phyloP scores from a whole-genome alignment of 202 grass and related monocot genomes.

The Brachypodium distachyon region DNA sequence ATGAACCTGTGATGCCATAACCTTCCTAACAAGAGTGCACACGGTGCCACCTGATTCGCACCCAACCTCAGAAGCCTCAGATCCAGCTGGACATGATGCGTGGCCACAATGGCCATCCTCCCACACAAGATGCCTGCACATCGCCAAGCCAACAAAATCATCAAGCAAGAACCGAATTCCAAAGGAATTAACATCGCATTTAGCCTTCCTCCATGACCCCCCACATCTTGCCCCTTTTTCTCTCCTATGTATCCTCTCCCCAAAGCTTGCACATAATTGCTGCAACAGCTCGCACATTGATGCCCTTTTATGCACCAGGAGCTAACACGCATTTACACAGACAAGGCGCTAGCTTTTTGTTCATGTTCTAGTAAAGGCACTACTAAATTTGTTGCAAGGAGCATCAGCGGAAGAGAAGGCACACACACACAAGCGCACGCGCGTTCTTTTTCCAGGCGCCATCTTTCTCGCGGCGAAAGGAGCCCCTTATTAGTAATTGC shows the following conservation, averaged over 20 bases:
- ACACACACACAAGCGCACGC: neutral
- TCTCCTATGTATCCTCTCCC: neutral
- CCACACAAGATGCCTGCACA: conserved; percentile 79
- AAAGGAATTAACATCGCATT: neutral
- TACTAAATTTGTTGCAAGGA: conserved; percentile 24
- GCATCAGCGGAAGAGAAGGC: neutral
- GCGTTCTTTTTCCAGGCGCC: neutral
- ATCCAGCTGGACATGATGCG: conserved; percentile 26
- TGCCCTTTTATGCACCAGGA: neutral
- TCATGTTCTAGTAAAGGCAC: conserved; percentile 1
- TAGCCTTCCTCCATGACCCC: neutral
- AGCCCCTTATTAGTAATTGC: conserved; percentile 3
- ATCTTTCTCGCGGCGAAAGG: neutral
- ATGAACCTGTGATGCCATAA: conserved; percentile 68
- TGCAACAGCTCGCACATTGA: neutral
- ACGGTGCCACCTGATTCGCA: conserved; percentile 17
- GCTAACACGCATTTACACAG: neutral
- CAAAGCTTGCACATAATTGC: neutral
- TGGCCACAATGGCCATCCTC: conserved; percentile 68
- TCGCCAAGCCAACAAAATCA: conserved; percentile 16
- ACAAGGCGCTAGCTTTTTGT: neutral
- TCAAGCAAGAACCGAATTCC: conserved; percentile 3
- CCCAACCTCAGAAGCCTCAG: conserved; percentile 23
- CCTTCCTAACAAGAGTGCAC: conserved; percentile 46
- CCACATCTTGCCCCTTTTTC: neutral